Evolutionary conservation across 2,329 filamentous ascomycete species (phyloP).

Genomic region (Hortaea werneckii): DNA sequence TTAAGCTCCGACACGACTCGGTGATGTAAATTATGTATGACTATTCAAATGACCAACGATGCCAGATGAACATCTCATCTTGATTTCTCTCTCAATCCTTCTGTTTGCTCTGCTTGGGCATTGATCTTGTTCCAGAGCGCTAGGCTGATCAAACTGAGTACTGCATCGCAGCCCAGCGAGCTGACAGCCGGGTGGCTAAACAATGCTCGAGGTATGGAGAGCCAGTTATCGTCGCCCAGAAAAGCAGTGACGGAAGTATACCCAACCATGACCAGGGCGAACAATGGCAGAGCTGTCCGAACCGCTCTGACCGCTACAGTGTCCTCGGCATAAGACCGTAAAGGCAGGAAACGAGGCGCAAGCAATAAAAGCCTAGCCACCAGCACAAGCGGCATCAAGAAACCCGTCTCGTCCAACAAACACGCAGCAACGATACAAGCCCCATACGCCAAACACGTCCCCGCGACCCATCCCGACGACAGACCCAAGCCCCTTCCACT

Average conservation of each 20-base stretch:
- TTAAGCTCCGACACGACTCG: too few species aligned
- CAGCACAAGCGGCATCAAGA: constrained; percentile 16
- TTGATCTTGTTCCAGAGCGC: constrained; percentile 6
- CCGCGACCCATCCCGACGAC: not conserved
- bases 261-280: not conserved
- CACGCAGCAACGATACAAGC: not conserved
- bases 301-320: not conserved
- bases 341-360: constrained; percentile 11
- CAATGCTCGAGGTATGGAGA: constrained; percentile 8
- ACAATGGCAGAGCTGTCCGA: not conserved
- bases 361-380: constrained; percentile 14
- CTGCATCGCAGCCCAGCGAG: constrained; percentile 20
- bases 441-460: not conserved
- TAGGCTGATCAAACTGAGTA: constrained; percentile 14
- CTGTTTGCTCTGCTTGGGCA: too few species aligned
- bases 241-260: not conserved
- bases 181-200: constrained; percentile 23
- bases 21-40: too few species aligned
- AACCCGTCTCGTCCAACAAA: not conserved
- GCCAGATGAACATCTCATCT: too few species aligned
- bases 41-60: too few species aligned
- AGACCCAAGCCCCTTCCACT: not conserved
- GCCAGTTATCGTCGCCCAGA: not conserved
- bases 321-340: not conserved
- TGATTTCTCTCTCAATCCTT: too few species aligned